These are phyloP conservation scores for Babesia gibsoni DNA, from an alignment of 169 alveolate species.

Conservation along the genomic window DNA sequence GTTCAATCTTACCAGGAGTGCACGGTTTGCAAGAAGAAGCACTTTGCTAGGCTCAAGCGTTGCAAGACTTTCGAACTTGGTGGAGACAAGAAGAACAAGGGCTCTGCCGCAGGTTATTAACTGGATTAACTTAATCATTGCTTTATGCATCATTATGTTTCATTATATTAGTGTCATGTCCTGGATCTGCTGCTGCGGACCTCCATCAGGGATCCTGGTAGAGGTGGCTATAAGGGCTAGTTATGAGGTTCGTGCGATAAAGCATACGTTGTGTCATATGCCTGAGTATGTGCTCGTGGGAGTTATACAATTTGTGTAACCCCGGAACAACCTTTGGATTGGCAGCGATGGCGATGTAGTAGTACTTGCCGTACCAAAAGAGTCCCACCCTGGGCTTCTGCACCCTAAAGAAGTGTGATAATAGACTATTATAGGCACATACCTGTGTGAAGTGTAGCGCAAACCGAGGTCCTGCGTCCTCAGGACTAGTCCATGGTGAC, in stretches of 20 bases:
- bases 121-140: background rate
- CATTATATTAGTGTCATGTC: background rate
- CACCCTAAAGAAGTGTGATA: conserved; percentile 30
- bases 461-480: conserved; percentile 67
- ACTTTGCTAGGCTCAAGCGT: conserved; percentile 94
- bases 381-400: conserved; percentile 76
- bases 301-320: conserved; percentile 70
- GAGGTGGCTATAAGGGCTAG: conserved; percentile 73
- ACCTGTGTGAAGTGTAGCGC: conserved; percentile 65
- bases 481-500: conserved; percentile 51
- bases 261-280: conserved; percentile 73
- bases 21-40: conserved; percentile 95
- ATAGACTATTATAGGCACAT: background rate
- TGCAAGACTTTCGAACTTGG: conserved; percentile 99
- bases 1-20: conserved; percentile 86
- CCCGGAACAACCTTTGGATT: conserved; percentile 71
- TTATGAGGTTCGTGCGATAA: conserved; percentile 73
- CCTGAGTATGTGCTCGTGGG: conserved; percentile 69
- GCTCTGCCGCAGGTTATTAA: conserved; percentile 71
- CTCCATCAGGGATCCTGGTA: conserved; percentile 49
- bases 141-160: background rate
- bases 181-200: background rate
- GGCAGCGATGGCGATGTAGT: conserved; percentile 73
- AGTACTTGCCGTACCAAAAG: conserved; percentile 77
- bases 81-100: conserved; percentile 91